Evolutionary conservation across 2,329 filamentous ascomycete species (phyloP).

Genomic region (Diplocarpon rosae): DNA sequence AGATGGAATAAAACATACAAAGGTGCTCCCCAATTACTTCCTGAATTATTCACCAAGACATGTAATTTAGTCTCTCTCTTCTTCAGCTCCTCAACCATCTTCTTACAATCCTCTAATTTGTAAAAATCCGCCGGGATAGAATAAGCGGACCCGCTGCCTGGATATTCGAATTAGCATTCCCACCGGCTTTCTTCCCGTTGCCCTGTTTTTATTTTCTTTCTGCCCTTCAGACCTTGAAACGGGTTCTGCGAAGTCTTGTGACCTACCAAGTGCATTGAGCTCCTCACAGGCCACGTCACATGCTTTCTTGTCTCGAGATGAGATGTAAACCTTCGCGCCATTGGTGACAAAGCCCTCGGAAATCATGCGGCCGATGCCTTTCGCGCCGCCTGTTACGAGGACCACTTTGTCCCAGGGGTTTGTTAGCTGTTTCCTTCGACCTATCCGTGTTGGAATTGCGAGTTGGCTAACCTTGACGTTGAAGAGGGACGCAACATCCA

Average conservation of each 20-base stretch:
- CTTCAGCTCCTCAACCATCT: conserved; percentile 45
- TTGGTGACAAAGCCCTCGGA: conserved; percentile 53
- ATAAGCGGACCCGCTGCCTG: conserved; percentile 44
- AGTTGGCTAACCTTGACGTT: conserved; percentile 42
- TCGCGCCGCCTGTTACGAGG: conserved; percentile 46
- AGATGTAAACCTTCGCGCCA: conserved; percentile 60
- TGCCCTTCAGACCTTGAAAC: neutral
- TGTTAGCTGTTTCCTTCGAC: conserved; percentile 1
- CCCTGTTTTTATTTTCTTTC: too few relatives aligned
- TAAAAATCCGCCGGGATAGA: conserved; percentile 51
- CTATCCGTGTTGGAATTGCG: neutral
- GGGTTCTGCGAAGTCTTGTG: neutral
- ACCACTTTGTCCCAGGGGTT: conserved; percentile 39
- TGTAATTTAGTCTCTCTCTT: conserved; percentile 43
- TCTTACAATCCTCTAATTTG: conserved; percentile 46
- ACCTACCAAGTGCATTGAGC: conserved; percentile 39
- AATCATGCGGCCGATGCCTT: conserved; percentile 59
- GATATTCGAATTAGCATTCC: conserved; percentile 5
- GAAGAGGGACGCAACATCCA: conserved; percentile 46
- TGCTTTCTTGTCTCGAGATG: conserved; percentile 50
- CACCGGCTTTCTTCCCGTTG: too few relatives aligned
- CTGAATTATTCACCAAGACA: conserved; percentile 55
- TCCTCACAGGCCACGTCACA: conserved; percentile 49
- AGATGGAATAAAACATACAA: conserved; percentile 50
- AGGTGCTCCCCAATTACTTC: conserved; percentile 51